These are phyloP conservation scores for Neofusicoccum kwambonambiense DNA, from an alignment of 2,329 filamentous ascomycete species.

Conservation along the genomic window DNA sequence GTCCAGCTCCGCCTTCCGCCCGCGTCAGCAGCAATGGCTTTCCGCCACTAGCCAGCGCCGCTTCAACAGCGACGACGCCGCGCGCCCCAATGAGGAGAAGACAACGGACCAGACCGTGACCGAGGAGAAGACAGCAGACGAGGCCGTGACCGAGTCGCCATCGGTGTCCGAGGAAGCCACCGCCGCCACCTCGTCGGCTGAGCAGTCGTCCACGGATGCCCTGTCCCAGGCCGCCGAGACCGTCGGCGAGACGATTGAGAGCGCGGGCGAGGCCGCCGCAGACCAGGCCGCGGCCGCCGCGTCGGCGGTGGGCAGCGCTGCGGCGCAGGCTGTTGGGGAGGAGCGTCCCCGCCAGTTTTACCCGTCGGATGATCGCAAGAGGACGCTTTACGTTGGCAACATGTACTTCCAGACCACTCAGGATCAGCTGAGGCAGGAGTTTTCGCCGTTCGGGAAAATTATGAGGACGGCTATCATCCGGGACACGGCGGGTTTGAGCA, in stretches of 20 bases:
- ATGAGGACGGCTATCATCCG: slow-evolving; percentile 55
- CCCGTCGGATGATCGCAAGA: slow-evolving; percentile 18
- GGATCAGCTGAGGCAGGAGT: slow-evolving; percentile 59
- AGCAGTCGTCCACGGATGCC: slow-evolving; percentile 23
- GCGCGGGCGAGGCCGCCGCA: no score
- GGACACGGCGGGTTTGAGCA: slow-evolving; percentile 64
- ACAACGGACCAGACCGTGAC: slow-evolving; percentile 37
- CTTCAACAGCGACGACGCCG: slow-evolving; percentile 48
- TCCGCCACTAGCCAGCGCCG: slow-evolving; percentile 44
- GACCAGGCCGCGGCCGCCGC: slow-evolving; percentile 25
- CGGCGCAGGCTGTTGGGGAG: slow-evolving; percentile 18
- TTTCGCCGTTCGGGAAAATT: slow-evolving; percentile 59
- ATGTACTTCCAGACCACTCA: slow-evolving; percentile 67
- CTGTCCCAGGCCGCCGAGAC: not conserved
- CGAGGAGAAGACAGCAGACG: slow-evolving; percentile 31
- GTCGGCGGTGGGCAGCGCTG: slow-evolving; percentile 18
- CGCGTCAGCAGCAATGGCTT: slow-evolving; percentile 36
- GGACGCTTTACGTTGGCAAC: slow-evolving; percentile 65
- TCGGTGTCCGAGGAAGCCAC: not conserved
- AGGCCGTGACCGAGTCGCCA: slow-evolving; percentile 27
- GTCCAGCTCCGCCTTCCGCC: slow-evolving; percentile 29
- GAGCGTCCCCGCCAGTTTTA: slow-evolving; percentile 16
- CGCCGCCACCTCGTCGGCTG: slow-evolving; percentile 24
- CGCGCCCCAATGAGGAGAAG: slow-evolving; percentile 26
- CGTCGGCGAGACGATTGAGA: not conserved